Percentiles rank a stretch among this genome's conserved stretches.
These are phyloP conservation scores for Helichrysum umbraculigerum DNA, from an alignment of 129 eudicot genomes.

Conservation along the genomic window DNA sequence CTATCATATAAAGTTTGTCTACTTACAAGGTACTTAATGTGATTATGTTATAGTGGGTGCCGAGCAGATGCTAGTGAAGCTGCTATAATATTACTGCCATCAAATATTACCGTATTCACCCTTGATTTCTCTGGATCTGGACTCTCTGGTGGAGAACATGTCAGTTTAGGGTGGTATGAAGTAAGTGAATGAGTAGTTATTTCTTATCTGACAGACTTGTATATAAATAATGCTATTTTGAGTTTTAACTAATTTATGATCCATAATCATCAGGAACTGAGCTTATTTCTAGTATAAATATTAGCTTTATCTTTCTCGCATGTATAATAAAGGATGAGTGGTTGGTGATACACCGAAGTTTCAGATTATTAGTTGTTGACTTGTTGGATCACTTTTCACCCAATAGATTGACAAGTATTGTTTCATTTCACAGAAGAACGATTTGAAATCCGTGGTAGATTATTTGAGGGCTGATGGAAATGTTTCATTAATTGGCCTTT, in stretches of 20 bases:
- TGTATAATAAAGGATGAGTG: not conserved
- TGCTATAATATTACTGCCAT: slow-evolving; percentile 83
- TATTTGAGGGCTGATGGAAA: slow-evolving; percentile 81
- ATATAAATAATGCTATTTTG: not conserved
- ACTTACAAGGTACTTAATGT: slow-evolving; percentile 26
- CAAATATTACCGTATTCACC: slow-evolving; percentile 88
- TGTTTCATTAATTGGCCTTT: slow-evolving; percentile 84
- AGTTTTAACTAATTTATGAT: not conserved
- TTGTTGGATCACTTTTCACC: not conserved
- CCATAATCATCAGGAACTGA: too few relatives aligned
- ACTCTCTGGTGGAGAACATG: slow-evolving; percentile 96
- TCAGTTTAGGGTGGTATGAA: slow-evolving; percentile 92
- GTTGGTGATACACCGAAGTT: not conserved
- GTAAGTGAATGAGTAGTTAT: slow-evolving; percentile 42
- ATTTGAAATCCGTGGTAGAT: slow-evolving; percentile 84
- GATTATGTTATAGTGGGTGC: slow-evolving; percentile 69
- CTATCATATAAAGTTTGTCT: not conserved
- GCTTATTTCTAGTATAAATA: not conserved
- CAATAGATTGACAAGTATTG: slow-evolving; percentile 16
- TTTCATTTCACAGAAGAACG: slow-evolving; percentile 72
- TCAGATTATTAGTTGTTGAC: slow-evolving; percentile 2
- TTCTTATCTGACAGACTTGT: not conserved
- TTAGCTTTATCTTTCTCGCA: not conserved
- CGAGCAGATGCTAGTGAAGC: slow-evolving; percentile 99
- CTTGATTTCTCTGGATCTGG: slow-evolving; percentile 99